These are phyloP conservation scores for Plasmodium vivax DNA, from an alignment of 169 alveolate genomes.

Conservation along the genomic window DNA sequence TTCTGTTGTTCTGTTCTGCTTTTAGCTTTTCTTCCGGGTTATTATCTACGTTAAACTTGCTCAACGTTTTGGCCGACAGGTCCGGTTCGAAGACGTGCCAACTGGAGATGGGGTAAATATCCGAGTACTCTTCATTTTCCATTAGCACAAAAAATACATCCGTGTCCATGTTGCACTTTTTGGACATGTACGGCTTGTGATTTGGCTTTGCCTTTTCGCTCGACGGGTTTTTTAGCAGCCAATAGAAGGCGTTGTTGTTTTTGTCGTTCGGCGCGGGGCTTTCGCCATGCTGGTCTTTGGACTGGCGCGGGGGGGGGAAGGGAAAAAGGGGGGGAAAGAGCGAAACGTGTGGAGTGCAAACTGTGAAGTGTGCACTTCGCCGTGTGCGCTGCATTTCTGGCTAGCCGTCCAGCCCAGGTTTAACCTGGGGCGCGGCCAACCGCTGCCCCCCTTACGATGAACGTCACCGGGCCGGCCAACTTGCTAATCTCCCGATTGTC, in stretches of 20 bases:
- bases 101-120: conserved; percentile 66
- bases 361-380: too few species aligned
- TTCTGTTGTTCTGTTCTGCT: conserved; percentile 37
- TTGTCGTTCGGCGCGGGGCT: neutral
- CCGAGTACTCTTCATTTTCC: conserved; percentile 74
- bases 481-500: conserved; percentile 48
- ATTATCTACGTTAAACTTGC: conserved; percentile 24
- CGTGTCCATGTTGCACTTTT: conserved; percentile 73
- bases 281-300: conserved; percentile 33
- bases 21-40: conserved; percentile 26
- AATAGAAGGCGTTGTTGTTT: conserved; percentile 19
- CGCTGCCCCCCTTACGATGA: conserved; percentile 46
- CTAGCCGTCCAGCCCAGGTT: neutral
- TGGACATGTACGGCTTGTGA: conserved; percentile 60
- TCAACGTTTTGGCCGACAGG: conserved; percentile 24
- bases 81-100: conserved; percentile 76
- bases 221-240: conserved; percentile 61
- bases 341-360: neutral
- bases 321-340: neutral
- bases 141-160: conserved; percentile 59
- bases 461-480: conserved; percentile 40
- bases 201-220: conserved; percentile 22
- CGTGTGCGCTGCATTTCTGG: too few species aligned
- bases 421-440: neutral
- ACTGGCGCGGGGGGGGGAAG: neutral